Evolutionary conservation across 2,329 filamentous ascomycete genomes (phyloP), one percentile per base, ranked within the genome.

Genomic region (Coleophoma crateriformis): DNA sequence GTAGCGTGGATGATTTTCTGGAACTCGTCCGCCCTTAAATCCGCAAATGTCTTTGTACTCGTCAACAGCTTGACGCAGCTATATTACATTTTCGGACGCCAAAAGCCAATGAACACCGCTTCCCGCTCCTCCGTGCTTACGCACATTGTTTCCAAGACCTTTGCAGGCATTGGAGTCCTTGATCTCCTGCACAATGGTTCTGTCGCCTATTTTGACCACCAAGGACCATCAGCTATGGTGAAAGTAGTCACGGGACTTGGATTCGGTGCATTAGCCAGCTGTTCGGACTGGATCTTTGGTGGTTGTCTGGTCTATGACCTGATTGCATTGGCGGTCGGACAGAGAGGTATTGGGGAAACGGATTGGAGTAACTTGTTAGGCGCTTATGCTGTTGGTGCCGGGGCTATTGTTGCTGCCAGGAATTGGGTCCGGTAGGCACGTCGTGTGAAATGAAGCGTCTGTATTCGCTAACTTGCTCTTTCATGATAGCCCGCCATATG

Each of bases 1-100:
- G 33, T 47, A 72, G 71, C 72, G 3, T 81, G 78, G 78, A 81
- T 82, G 78, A 71, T 82, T 56, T 81, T 81, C 67, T 83, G 79
- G 79, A 82, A 82, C 56, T 56, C 68, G 1, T 70, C 71, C 3
- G 60, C 72, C 19, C 69, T 83, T 5, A 70, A 73, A 48, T 70
- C 71, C 0, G 68, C 75, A 22, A 79, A 82, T 56, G 54, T 78
- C 33, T 82, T 82, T 56, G 79, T 82, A 39, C 62, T 75, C 17
- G 65, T 78, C 61, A 83, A 82, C 59, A 77, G 75, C 14, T 53
- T 78, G 33, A 65, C 72, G 1, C 79, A 83, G 59, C 66, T 83
- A 3, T 74, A 67, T 58, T 82, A 79, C 62, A 68, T 80, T 15
- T 71, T 72, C 39, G 71, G 66, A 0, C 67, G 72, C 33, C 71